A percentile compares a stretch with the other conserved stretches of the same genome.
Evolutionary conservation across 73 alveolate genomes (phyloP).

Genomic region (Paraurostyla sp.): DNA sequence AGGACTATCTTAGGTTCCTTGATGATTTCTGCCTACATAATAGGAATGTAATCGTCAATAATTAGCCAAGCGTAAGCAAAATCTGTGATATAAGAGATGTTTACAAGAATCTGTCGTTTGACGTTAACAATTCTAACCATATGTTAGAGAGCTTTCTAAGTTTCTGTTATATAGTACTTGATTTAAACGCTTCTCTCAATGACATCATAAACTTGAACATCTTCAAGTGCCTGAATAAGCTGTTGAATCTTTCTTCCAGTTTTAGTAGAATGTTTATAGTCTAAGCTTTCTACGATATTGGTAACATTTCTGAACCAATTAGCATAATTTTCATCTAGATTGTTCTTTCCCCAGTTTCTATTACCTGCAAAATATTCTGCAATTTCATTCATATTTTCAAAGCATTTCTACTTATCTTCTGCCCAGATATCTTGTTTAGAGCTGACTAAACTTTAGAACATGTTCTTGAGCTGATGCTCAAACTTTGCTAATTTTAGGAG

Average conservation of each 20-base stretch:
- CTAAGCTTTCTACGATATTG: constrained; percentile 81
- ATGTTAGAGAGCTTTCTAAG: constrained; percentile 88
- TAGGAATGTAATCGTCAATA: constrained; percentile 84
- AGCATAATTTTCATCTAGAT: constrained; percentile 85
- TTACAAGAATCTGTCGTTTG: constrained; percentile 85
- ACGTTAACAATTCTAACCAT: constrained; percentile 95
- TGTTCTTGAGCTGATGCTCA: constrained; percentile 66
- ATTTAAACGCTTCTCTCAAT: constrained; percentile 90
- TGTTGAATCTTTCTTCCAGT: constrained; percentile 94
- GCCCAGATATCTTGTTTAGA: constrained; percentile 72
- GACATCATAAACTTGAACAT: constrained; percentile 88
- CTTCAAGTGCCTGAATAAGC: constrained; percentile 92
- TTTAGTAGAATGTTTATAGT: constrained; percentile 88
- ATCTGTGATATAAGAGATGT: constrained; percentile 92
- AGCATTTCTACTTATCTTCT: constrained; percentile 67
- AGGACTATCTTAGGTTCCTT: constrained; percentile 90
- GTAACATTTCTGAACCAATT: constrained; percentile 92
- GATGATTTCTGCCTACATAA: constrained; percentile 85
- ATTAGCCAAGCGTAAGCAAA: constrained; percentile 96
- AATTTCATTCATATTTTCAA: constrained; percentile 83
- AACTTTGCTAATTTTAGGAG: constrained; percentile 69
- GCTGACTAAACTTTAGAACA: constrained; percentile 50
- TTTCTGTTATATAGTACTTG: constrained; percentile 91
- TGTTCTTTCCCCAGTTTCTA: constrained; percentile 73
- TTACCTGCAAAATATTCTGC: constrained; percentile 89